Percentiles rank a stretch among this genome's conserved stretches.
phyloP scores from a whole-genome alignment of 345 rosid genomes.

The Physaria fendleri region DNA sequence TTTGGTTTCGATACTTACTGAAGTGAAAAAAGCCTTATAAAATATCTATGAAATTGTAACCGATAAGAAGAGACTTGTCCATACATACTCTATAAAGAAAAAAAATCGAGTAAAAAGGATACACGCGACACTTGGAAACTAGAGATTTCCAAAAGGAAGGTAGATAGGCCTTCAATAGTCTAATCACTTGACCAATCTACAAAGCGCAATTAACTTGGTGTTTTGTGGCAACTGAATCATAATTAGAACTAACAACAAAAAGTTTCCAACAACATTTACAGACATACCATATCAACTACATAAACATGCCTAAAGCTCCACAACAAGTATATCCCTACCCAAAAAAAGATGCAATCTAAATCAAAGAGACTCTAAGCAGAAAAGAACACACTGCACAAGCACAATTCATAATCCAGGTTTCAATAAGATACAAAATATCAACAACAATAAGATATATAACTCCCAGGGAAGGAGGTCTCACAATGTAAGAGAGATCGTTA shows the following conservation, averaged over 20 bases:
- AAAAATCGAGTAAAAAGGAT: background rate
- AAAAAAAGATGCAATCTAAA: conserved; percentile 3
- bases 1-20: background rate
- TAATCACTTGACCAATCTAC: background rate
- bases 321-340: conserved; percentile 11
- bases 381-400: conserved; percentile 1
- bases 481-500: conserved; percentile 72
- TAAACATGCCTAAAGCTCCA: conserved; percentile 11
- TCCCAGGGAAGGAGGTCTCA: conserved; percentile 31
- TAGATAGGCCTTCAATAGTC: background rate
- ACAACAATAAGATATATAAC: background rate
- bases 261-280: conserved; percentile 11
- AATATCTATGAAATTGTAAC: conserved; percentile 8
- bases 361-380: conserved; percentile 2
- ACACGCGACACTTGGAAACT: conserved; percentile 5
- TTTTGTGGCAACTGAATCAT: background rate
- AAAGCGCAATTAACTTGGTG: background rate
- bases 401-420: background rate
- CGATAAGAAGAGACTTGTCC: background rate
- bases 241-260: background rate
- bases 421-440: background rate
- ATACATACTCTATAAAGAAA: background rate
- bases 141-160: background rate
- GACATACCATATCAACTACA: conserved; percentile 18
- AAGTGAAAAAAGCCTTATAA: background rate